Evolutionary conservation across 805 yeast genomes (phyloP), one percentile per base, ranked within the genome.

Genomic region (Wickerhamia fluorescens): DNA sequence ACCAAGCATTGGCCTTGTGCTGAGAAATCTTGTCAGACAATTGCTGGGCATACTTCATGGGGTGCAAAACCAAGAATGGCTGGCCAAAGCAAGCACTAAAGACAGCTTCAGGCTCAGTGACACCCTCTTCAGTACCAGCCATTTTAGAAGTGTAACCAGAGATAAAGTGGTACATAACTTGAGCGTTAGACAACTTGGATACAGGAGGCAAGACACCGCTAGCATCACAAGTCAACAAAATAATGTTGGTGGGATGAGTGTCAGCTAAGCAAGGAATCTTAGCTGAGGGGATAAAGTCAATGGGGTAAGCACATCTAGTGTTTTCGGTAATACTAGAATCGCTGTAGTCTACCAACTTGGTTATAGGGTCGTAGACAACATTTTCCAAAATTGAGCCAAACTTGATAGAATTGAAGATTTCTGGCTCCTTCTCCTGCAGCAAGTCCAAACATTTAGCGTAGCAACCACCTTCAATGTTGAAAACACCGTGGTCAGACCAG

Each of bases 51-150:
- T 89, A 89, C 61, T 79, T 81, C 88, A 89, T 89, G 60, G 98
- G 98, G 65, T 89, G 98, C 60, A 89, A 71, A 20, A 89, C 96
- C 65, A 89, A 71, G 82, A 89, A 89, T 41, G 98, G 98, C 71
- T 89, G 97, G 55, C 97, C 98, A 60, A 88, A 89, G 71, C 98
- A 89, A 31, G 98, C 95, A 38, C 95, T 84, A 76, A 89, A 89
- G 12, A 96, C 86, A 33, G 96, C 95, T 62, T 84, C 87, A 38
- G 98, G 97, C 68, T 89, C 96, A 39, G 96, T 88, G 43, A 89
- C 85, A 63, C 98, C 98, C 60, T 85, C 94, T 67, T 89, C 98
- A 30, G 98, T 89, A 60, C 97, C 97, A 38, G 98, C 96, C 95
- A 89, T 89, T 76, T 92, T 89, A 33, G 97, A 89, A 38, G 98